Conservation (phyloP, 1,139 yeast species). For the Nakaseomyces kungkrabaensis region DNA sequence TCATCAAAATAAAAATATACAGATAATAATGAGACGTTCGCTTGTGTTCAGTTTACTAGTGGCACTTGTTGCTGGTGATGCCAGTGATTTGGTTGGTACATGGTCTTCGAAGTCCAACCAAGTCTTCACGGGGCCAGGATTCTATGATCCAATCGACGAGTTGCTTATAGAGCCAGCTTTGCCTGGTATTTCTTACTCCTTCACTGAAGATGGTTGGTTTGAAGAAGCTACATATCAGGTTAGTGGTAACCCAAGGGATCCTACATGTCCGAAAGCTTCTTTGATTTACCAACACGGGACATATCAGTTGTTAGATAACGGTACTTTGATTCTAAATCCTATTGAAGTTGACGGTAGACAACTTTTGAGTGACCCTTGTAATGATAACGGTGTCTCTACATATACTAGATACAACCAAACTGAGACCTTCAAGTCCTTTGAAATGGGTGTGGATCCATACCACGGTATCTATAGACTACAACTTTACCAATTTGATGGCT, state of each 20-base stretch:
- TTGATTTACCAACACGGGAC: constrained; percentile 84
- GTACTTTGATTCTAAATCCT: constrained; percentile 62
- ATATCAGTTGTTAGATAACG: constrained; percentile 53
- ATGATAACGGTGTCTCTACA: constrained; percentile 42
- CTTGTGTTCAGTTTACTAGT: neutral
- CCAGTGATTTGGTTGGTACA: constrained; percentile 54
- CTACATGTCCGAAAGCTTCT: constrained; percentile 74
- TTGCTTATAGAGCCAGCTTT: constrained; percentile 86
- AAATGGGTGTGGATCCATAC: constrained; percentile 59
- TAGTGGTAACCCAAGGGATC: constrained; percentile 59
- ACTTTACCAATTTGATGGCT: constrained; percentile 72
- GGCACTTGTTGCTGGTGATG: constrained; percentile 12
- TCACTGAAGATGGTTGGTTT: constrained; percentile 81
- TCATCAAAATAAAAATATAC: neutral
- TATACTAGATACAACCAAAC: constrained; percentile 67
- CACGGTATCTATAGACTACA: constrained; percentile 74
- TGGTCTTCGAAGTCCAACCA: constrained; percentile 92
- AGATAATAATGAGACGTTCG: neutral
- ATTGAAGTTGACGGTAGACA: constrained; percentile 88
- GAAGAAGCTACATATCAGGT: constrained; percentile 86
- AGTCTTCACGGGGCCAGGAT: constrained; percentile 95
- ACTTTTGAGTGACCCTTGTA: constrained; percentile 78
- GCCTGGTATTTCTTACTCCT: constrained; percentile 89
- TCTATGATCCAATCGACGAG: constrained; percentile 92
- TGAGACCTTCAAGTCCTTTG: constrained; percentile 49